Percentiles rank a stretch among this genome's conserved stretches.
These are phyloP conservation scores for Andrographis paniculata DNA, from an alignment of 305 asterid species.

Conservation along the genomic window DNA sequence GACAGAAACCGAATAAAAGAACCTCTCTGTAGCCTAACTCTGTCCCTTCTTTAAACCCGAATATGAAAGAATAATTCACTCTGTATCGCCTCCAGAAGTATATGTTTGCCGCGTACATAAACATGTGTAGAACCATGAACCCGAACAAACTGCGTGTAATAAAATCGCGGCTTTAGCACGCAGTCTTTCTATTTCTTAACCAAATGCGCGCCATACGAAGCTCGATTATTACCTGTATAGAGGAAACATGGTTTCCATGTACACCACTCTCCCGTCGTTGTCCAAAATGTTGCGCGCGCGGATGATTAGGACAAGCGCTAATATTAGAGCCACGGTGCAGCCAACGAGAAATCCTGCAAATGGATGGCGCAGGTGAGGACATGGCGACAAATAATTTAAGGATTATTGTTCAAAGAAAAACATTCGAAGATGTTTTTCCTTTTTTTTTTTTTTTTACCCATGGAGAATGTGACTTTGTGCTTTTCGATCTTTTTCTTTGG, in stretches of 20 bases:
- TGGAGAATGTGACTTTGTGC: constrained; percentile 50
- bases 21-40: constrained; percentile 41
- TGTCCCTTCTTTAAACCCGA: constrained; percentile 44
- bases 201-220: not conserved
- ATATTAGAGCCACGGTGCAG: constrained; percentile 35
- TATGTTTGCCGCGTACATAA: constrained; percentile 37
- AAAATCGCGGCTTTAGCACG: not conserved
- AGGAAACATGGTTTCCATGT: constrained; percentile 57
- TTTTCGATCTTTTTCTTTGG: constrained; percentile 44
- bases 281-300: constrained; percentile 30
- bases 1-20: constrained; percentile 27
- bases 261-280: constrained; percentile 22
- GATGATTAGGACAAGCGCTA: constrained; percentile 27
- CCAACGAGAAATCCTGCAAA: constrained; percentile 45
- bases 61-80: constrained; percentile 44
- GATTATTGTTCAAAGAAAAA: no score
- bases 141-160: constrained; percentile 37
- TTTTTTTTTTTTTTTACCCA: no score
- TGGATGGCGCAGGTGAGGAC: no score
- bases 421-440: not conserved
- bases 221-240: constrained; percentile 31
- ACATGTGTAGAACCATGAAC: constrained; percentile 43
- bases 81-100: constrained; percentile 45
- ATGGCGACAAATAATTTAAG: not conserved
- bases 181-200: not conserved